Percentiles rank a stretch among this genome's conserved stretches.
These are phyloP conservation scores for Globisporangium alternatum DNA, from an alignment of 352 stramenopile genomes.

Conservation along the genomic window DNA sequence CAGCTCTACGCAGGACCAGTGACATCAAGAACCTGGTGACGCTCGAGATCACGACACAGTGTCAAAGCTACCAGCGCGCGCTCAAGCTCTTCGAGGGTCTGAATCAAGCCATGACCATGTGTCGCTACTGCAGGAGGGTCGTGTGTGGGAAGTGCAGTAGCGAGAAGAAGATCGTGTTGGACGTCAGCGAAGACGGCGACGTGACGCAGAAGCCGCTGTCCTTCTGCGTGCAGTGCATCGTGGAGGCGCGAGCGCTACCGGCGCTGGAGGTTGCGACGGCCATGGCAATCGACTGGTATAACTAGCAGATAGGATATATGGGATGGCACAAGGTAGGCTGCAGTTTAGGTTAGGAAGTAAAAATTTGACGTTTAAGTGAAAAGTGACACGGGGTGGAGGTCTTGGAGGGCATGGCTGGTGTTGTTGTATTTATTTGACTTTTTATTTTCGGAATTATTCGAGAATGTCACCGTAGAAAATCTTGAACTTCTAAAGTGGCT, in stretches of 20 bases:
- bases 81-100: conserved; percentile 12
- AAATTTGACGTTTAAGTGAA: too few relatives aligned
- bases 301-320: too few relatives aligned
- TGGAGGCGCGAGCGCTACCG: conserved; percentile 48
- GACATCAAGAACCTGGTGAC: not conserved
- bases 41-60: not conserved
- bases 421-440: too few relatives aligned
- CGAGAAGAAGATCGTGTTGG: conserved; percentile 22
- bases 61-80: not conserved
- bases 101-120: conserved; percentile 8
- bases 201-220: conserved; percentile 43
- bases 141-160: conserved; percentile 26
- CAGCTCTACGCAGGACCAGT: not conserved
- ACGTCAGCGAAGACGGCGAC: conserved; percentile 24
- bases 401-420: too few relatives aligned
- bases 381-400: too few relatives aligned
- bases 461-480: too few relatives aligned
- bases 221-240: conserved; percentile 58
- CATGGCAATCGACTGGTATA: conserved; percentile 10
- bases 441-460: too few relatives aligned
- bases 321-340: too few relatives aligned
- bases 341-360: too few relatives aligned
- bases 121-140: conserved; percentile 15
- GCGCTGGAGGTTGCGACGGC: conserved; percentile 42
- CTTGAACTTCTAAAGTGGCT: too few relatives aligned